Percentiles rank a stretch among this genome's conserved stretches.
phyloP scores from a whole-genome alignment of 805 yeast genomes.

The Cyberlindnera euphorbiae region DNA sequence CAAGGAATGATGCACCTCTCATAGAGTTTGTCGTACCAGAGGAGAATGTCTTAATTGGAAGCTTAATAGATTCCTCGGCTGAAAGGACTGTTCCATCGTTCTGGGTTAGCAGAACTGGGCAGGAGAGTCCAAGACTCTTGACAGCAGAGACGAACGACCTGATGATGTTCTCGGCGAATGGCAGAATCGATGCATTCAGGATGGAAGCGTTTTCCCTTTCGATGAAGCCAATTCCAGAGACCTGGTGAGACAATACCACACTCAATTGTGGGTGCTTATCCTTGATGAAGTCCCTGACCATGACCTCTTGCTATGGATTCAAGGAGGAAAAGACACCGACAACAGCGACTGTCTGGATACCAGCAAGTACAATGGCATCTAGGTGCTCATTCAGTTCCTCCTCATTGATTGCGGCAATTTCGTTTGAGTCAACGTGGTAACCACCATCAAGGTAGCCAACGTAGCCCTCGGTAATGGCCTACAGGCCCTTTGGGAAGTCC shows the following conservation, averaged over 20 bases:
- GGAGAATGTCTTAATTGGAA: constrained; percentile 44
- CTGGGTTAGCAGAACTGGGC: constrained; percentile 40
- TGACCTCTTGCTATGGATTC: constrained; percentile 32
- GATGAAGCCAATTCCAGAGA: constrained; percentile 41
- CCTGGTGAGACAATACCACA: constrained; percentile 33
- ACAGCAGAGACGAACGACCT: constrained; percentile 35
- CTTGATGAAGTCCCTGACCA: constrained; percentile 29
- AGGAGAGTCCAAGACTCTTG: constrained; percentile 29
- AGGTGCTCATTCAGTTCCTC: constrained; percentile 26
- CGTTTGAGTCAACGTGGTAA: constrained; percentile 36
- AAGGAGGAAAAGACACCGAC: constrained; percentile 37
- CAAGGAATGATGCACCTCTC: constrained; percentile 43
- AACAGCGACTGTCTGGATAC: constrained; percentile 35
- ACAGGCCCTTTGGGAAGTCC: constrained; percentile 38
- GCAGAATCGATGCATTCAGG: constrained; percentile 39
- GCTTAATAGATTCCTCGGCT: constrained; percentile 33
- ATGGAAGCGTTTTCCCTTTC: constrained; percentile 46
- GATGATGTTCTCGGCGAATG: constrained; percentile 39
- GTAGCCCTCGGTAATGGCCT: constrained; percentile 32
- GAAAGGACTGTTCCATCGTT: constrained; percentile 45
- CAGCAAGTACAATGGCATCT: constrained; percentile 27
- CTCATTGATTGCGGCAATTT: constrained; percentile 31
- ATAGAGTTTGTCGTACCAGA: constrained; percentile 47
- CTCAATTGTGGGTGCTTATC: constrained; percentile 31
- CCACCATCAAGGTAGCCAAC: constrained; percentile 36